Conservation (phyloP, 441 rosid species). For the Biscutella laevigata region DNA sequence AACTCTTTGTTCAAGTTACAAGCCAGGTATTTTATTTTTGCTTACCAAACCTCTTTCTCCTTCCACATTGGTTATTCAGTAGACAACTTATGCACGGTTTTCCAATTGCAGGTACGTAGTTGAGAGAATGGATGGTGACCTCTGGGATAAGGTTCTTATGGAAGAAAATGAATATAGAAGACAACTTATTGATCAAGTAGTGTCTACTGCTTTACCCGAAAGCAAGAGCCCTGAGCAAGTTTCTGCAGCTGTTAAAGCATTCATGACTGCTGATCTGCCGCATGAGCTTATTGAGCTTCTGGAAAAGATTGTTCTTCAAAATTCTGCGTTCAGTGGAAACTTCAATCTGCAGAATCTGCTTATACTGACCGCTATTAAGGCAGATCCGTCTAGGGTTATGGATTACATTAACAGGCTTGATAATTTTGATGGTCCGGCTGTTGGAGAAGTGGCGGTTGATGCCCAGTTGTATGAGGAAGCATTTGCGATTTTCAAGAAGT, state of each 20-base stretch:
- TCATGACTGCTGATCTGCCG: constrained; percentile 99
- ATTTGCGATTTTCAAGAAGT: constrained; percentile 88
- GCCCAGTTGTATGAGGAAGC: constrained; percentile 90
- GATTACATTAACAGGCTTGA: constrained; percentile 94
- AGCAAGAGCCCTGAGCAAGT: constrained; percentile 99
- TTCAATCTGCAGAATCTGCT: constrained; percentile 95
- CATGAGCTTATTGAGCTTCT: constrained; percentile 99
- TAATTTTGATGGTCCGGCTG: constrained; percentile 99
- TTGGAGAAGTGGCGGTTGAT: constrained; percentile 97
- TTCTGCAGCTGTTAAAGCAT: constrained; percentile 99
- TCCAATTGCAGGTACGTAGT: constrained; percentile 75
- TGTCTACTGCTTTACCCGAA: constrained; percentile 97
- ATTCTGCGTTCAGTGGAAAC: constrained; percentile 99
- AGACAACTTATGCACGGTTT: constrained; percentile 3
- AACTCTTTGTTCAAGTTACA: constrained; percentile 95
- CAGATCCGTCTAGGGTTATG: constrained; percentile 98
- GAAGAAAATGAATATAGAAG: constrained; percentile 93
- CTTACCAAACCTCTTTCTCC: neutral
- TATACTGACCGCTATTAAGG: constrained; percentile 93
- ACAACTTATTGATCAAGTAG: constrained; percentile 98
- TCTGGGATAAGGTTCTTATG: constrained; percentile 94
- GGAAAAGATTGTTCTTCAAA: constrained; percentile 99
- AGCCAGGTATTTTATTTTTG: constrained; percentile 64
- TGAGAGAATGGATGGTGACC: constrained; percentile 96
- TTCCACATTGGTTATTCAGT: constrained; percentile 13